A percentile compares a stretch with the other conserved stretches of the same genome.
Conservation (phyloP, 208 protist species). For the Trypanosoma boissoni region DNA sequence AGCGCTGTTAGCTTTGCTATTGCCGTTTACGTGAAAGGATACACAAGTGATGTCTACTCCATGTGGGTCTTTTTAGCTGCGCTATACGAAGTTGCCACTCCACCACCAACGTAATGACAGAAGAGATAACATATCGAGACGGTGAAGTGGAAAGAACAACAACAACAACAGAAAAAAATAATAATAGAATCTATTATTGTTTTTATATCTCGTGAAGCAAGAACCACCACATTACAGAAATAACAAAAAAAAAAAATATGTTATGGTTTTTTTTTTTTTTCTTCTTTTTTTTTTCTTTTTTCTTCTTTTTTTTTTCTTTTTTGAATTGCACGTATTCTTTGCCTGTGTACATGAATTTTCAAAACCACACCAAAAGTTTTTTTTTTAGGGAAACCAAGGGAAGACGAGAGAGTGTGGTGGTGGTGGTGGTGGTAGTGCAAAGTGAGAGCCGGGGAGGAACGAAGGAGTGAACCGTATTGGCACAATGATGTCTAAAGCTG, state of each 20-base stretch:
- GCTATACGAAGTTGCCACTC: conserved; percentile 35
- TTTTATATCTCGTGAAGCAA: too few species aligned
- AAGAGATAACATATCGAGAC: too few species aligned
- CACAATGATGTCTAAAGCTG: conserved; percentile 84
- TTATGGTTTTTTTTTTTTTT: not conserved
- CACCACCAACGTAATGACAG: not conserved
- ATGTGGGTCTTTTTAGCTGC: conserved; percentile 81
- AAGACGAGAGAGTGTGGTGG: not conserved
- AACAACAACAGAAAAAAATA: conserved; percentile 11
- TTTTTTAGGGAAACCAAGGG: too few species aligned
- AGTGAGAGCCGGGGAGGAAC: not conserved
- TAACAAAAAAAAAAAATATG: conserved; percentile 19
- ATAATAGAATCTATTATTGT: too few species aligned
- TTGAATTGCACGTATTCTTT: not conserved
- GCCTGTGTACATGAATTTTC: not conserved
- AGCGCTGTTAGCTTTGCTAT: conserved; percentile 66
- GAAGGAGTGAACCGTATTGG: conserved; percentile 25
- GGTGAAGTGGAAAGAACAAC: not conserved
- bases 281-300: conserved; percentile 8
- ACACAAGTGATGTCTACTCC: conserved; percentile 69
- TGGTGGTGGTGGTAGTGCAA: not conserved
- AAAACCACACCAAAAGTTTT: too few species aligned
- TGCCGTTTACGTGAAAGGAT: conserved; percentile 78
- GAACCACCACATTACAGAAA: not conserved
- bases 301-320: conserved; percentile 16